These are phyloP conservation scores for Tulasnella sp. DNA, from an alignment of 768 basidiomycete genomes.

Conservation along the genomic window DNA sequence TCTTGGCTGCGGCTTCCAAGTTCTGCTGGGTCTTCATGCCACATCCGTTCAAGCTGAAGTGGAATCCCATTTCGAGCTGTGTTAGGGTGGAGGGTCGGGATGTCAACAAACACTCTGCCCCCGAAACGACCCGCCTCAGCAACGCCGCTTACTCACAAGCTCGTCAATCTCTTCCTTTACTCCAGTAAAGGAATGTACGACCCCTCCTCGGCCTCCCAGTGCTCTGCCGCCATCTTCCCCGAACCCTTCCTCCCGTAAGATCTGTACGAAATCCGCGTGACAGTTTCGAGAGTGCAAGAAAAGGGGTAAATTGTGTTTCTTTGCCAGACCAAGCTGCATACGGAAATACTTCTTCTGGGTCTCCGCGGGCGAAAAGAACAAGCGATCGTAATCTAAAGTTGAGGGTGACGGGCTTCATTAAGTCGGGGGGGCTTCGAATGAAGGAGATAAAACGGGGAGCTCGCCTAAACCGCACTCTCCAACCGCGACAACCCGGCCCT, in stretches of 20 bases:
- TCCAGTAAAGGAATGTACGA: constrained; percentile 80
- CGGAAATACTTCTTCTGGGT: constrained; percentile 61
- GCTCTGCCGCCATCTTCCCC: constrained; percentile 45
- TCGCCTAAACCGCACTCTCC: constrained; percentile 76
- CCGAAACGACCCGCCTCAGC: not conserved
- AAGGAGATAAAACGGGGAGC: constrained; percentile 17
- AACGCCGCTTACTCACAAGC: constrained; percentile 40
- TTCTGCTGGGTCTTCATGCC: constrained; percentile 66
- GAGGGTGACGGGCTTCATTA: not conserved
- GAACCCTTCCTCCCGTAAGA: constrained; percentile 60
- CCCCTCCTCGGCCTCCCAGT: constrained; percentile 58
- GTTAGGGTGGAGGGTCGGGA: not conserved
- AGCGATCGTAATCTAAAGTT: constrained; percentile 63
- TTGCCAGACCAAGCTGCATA: constrained; percentile 55
- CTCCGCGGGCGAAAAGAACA: constrained; percentile 52
- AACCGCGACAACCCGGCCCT: constrained; percentile 57
- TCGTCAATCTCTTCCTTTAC: constrained; percentile 52
- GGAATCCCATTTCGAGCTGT: constrained; percentile 66
- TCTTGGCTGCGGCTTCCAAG: constrained; percentile 44
- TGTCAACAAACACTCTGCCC: not conserved
- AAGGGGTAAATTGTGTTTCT: constrained; percentile 63
- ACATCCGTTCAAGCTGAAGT: constrained; percentile 68
- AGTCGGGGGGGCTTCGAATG: not conserved
- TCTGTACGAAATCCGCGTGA: constrained; percentile 57
- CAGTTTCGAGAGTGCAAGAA: constrained; percentile 79